A percentile compares a stretch with the other conserved stretches of the same genome.
These are phyloP conservation scores for Ulmus americana DNA, from an alignment of 331 rosid species.

Conservation along the genomic window DNA sequence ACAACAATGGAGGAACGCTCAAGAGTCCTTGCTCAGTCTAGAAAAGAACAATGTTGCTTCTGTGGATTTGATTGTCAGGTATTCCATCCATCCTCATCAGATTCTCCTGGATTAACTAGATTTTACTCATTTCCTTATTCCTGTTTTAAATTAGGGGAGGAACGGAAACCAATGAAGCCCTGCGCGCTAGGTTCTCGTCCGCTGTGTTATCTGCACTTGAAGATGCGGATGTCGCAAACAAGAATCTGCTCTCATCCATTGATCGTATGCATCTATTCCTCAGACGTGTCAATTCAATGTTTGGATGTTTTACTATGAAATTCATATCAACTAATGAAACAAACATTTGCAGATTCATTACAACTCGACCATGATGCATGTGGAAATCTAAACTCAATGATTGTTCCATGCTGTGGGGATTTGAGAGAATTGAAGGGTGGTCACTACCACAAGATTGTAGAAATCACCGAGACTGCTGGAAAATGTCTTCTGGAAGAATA, in stretches of 20 bases:
- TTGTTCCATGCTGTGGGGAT: slow-evolving; percentile 83
- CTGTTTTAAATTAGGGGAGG: slow-evolving; percentile 54
- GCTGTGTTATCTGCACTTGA: slow-evolving; percentile 66
- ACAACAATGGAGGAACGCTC: slow-evolving; percentile 90
- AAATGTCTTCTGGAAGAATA: slow-evolving; percentile 76
- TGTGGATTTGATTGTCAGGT: slow-evolving; percentile 79
- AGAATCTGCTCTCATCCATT: slow-evolving; percentile 67
- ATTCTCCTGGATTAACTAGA: background rate
- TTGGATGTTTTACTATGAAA: background rate
- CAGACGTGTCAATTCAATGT: background rate
- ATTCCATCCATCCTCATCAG: slow-evolving; percentile 18
- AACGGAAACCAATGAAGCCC: slow-evolving; percentile 62
- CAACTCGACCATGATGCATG: slow-evolving; percentile 95
- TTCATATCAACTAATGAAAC: slow-evolving; percentile 20
- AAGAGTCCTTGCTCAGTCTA: slow-evolving; percentile 72
- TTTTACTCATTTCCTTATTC: slow-evolving; percentile 15
- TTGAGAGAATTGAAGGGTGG: slow-evolving; percentile 85
- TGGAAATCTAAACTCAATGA: slow-evolving; percentile 72
- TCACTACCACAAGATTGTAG: slow-evolving; percentile 82
- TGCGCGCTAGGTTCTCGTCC: slow-evolving; percentile 67
- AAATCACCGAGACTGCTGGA: slow-evolving; percentile 88
- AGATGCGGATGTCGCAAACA: slow-evolving; percentile 77
- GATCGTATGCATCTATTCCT: slow-evolving; percentile 55
- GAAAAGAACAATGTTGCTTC: slow-evolving; percentile 74
- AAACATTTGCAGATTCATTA: slow-evolving; percentile 66